These are phyloP conservation scores for Pseudocohnilembus persalinus DNA, from an alignment of 169 alveolate species.

Conservation along the genomic window DNA sequence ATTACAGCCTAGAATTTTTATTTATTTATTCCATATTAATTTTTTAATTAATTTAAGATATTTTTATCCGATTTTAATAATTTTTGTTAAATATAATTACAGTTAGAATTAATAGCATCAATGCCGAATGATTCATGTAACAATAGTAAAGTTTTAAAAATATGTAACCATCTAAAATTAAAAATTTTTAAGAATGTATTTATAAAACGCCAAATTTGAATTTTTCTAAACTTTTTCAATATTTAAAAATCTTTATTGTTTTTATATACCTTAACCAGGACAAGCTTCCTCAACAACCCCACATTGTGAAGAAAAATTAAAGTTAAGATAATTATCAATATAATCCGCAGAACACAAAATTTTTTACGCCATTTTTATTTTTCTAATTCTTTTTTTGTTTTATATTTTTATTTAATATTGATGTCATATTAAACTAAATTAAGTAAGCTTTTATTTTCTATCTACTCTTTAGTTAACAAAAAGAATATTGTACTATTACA, in stretches of 20 bases:
- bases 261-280: background rate
- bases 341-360: background rate
- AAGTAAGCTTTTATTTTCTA: too few species aligned
- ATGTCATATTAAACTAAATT: too few species aligned
- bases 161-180: background rate
- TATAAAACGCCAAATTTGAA: too few species aligned
- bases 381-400: too few species aligned
- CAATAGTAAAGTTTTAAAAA: conserved; percentile 23
- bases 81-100: background rate
- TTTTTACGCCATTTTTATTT: too few species aligned
- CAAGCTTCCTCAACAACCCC: background rate
- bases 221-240: too few species aligned
- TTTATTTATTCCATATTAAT: background rate
- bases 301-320: background rate
- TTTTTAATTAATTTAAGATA: background rate
- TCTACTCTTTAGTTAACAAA: too few species aligned
- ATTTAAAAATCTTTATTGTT: too few species aligned
- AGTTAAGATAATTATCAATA: too few species aligned
- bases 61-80: background rate
- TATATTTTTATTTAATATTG: too few species aligned
- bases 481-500: too few species aligned
- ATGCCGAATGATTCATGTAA: background rate
- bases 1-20: conserved; percentile 10
- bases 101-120: background rate
- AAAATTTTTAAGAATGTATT: background rate